Evolutionary conservation across 202 grass and related monocot genomes (phyloP).

Genomic region (Carex sylvatica): DNA sequence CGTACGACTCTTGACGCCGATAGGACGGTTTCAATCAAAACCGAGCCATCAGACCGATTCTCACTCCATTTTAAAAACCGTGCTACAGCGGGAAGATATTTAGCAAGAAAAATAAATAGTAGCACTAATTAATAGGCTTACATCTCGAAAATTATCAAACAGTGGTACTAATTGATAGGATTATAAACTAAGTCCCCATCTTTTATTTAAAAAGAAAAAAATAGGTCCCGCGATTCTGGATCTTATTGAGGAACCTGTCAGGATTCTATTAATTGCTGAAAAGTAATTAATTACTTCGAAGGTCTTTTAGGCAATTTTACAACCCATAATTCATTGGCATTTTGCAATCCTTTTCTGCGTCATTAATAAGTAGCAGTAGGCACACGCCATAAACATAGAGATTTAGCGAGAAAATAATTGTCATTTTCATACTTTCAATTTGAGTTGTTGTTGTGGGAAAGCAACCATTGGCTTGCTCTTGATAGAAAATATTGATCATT

Average conservation of each 20-base stretch:
- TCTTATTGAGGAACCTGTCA: not conserved
- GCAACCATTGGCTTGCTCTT: conserved; percentile 17
- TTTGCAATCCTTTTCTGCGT: conserved; percentile 18
- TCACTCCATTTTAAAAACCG: not conserved
- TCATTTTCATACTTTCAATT: conserved; percentile 6
- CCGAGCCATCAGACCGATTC: too few relatives aligned
- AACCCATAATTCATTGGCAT: not conserved
- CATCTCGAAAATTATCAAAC: not conserved
- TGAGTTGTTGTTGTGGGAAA: conserved; percentile 12
- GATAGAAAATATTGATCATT: conserved; percentile 11
- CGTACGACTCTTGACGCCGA: too few relatives aligned
- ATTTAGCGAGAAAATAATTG: not conserved
- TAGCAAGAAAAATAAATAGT: not conserved
- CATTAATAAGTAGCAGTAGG: not conserved
- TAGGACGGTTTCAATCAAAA: too few relatives aligned
- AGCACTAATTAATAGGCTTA: not conserved
- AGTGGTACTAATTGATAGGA: not conserved
- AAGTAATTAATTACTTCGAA: not conserved
- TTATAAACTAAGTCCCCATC: not conserved
- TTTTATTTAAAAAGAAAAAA: not conserved
- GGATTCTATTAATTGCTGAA: not conserved
- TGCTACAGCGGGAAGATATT: not conserved
- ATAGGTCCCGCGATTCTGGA: not conserved
- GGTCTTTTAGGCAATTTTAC: not conserved
- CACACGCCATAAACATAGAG: conserved; percentile 15